Evolutionary conservation across 805 yeast genomes (phyloP).

Genomic region (Cyberlindnera japonica): DNA sequence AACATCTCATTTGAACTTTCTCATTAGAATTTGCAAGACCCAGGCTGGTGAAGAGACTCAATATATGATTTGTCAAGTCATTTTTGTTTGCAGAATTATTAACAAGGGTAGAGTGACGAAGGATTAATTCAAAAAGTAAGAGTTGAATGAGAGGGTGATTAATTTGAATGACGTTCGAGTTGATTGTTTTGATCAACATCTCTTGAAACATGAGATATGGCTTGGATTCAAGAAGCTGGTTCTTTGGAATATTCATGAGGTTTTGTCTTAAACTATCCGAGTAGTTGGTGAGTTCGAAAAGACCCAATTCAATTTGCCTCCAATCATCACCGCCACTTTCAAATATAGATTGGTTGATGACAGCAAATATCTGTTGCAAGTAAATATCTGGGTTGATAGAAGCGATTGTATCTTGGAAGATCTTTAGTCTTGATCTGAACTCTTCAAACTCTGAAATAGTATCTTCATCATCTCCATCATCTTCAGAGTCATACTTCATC

Average conservation of each 20-base stretch:
- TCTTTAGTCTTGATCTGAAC: slow-evolving; percentile 66
- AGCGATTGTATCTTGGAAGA: slow-evolving; percentile 81
- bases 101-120: slow-evolving; percentile 70
- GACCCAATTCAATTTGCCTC: slow-evolving; percentile 83
- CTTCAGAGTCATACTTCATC: slow-evolving; percentile 76
- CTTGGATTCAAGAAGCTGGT: slow-evolving; percentile 59
- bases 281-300: slow-evolving; percentile 74
- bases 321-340: slow-evolving; percentile 45
- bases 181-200: slow-evolving; percentile 50
- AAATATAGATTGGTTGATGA: slow-evolving; percentile 50
- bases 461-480: slow-evolving; percentile 70
- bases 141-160: slow-evolving; percentile 82
- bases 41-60: slow-evolving; percentile 75
- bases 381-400: slow-evolving; percentile 57
- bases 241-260: slow-evolving; percentile 64
- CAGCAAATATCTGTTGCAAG: slow-evolving; percentile 53
- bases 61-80: slow-evolving; percentile 54
- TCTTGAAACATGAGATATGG: slow-evolving; percentile 61
- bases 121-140: slow-evolving; percentile 77
- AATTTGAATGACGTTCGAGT: slow-evolving; percentile 43
- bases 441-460: slow-evolving; percentile 76
- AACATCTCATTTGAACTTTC: slow-evolving; percentile 77
- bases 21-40: slow-evolving; percentile 76
- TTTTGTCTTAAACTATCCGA: slow-evolving; percentile 80
- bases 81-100: slow-evolving; percentile 42